Evolutionary conservation across 176 grass and related monocot genomes (phyloP), one percentile per base, ranked within the genome.

Genomic region (Saccharum officinarum): DNA sequence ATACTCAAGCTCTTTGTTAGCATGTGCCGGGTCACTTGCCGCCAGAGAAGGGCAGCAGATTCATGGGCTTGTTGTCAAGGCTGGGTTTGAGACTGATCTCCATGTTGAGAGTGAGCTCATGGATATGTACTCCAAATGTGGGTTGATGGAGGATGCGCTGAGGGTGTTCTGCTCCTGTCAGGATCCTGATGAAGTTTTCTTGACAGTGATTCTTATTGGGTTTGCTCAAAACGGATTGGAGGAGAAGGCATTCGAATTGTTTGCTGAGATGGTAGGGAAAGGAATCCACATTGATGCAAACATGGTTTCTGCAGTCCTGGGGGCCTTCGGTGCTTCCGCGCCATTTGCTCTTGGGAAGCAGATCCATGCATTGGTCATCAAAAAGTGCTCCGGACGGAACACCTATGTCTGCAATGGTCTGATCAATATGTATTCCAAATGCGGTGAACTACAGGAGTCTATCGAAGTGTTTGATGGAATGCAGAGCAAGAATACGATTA

Each of bases 391-490:
- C 1, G 80, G 68, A 55, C 64, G 49, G 40, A 98, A 91, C 79
- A 84, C 83, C 5, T 95, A 92, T 55, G 89, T 98, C 52, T 90
- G 85, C 86, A 98, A 98, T 77, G 89, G 96, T 64, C 82, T 98
- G 44, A 87, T 95, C 65, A 95, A 98, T 63, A 98, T 98, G 96
- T 98, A 98, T 31, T 87, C 91, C 18, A 98, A 95, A 81, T 95
- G 96, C 0, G 96, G 96, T 25, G 93, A 98, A 38, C 37, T 98
- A 11, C 37, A 62, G 37, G 89, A 95, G 46, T 88, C 96, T 23
- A 30, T 83, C 17, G 60, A 91, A 70, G 78, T 98, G 23, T 98
- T 98, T 22, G 37, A 83, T 18, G 76, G 69, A 59, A 95, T 85
- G 69, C 18, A 33, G 8, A 65, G 42, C 26, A 87, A 75, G 74